These are phyloP conservation scores for Parmales sp. DNA, from an alignment of 108 stramenopile species.

Conservation along the genomic window DNA sequence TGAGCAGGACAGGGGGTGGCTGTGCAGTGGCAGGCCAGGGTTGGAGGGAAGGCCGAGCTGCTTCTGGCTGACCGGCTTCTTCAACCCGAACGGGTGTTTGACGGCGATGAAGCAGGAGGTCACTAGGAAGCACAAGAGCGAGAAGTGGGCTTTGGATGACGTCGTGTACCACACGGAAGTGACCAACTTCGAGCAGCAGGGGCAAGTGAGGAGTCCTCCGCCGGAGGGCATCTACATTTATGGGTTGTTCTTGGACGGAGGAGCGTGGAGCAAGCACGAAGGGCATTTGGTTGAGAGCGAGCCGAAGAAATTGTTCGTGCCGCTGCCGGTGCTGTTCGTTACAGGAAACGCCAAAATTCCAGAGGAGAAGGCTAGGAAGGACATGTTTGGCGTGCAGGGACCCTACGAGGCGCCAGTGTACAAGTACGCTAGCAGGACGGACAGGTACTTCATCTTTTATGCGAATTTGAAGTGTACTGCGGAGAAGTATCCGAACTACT, in stretches of 20 bases:
- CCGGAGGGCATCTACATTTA: conserved; percentile 75
- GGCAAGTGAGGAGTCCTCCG: conserved; percentile 47
- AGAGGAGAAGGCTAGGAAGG: conserved; percentile 36
- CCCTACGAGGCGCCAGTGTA: conserved; percentile 75
- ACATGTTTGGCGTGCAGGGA: conserved; percentile 44
- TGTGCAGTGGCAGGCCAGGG: conserved; percentile 49
- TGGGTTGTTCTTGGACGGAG: conserved; percentile 74
- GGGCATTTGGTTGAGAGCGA: conserved; percentile 53
- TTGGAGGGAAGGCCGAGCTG: conserved; percentile 54
- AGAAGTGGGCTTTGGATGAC: conserved; percentile 81
- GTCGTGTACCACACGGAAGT: conserved; percentile 75
- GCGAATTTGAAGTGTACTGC: conserved; percentile 52
- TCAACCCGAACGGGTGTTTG: conserved; percentile 74
- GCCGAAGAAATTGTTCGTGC: conserved; percentile 63
- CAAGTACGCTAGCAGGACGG: conserved; percentile 71
- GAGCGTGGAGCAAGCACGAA: conserved; percentile 58
- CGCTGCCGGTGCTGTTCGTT: conserved; percentile 60
- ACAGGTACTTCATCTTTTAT: conserved; percentile 63
- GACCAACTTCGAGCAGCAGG: conserved; percentile 52
- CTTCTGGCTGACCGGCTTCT: conserved; percentile 80
- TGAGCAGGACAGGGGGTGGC: conserved; percentile 67
- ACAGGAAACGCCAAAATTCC: conserved; percentile 51
- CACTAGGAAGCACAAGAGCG: conserved; percentile 58
- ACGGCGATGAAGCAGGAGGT: conserved; percentile 89
- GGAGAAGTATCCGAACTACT: conserved; percentile 52